Base-by-base conservation (phyloP, 768 basidiomycete genomes). In the Chalciporus pseudorubinellus region DNA sequence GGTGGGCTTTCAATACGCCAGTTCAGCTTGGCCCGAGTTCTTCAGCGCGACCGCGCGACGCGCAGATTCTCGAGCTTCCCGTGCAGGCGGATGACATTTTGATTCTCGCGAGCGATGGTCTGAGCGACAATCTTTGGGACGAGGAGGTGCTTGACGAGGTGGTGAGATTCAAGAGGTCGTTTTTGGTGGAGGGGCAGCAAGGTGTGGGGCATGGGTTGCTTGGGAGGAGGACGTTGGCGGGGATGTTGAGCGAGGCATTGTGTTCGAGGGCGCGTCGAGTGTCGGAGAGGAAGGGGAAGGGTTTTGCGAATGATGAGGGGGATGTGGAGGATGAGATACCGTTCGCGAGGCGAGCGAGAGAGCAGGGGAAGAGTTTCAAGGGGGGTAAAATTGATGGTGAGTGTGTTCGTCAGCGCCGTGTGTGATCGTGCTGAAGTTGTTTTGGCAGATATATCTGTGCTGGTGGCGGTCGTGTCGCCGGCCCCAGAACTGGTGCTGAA, bases 71-170 rank as follows among this genome's bases (percentile, higher is more conserved):
- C 58, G 81, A 81, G 1, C 72, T 92, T 0, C 87, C 86, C 20
- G 87, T 90, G 3, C 74, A 75, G 53, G 76, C 78, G 19, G 80
- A 87, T 50, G 89, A 90, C 52, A 85, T 92, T 46, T 77, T 93
- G 49, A 86, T 94, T 55, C 79, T 94, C 36, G 85, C 89, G 0
- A 82, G 79, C 18, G 92, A 94, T 59, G 91, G 91, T 2, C 72
- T 94, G 44, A 82, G 83, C 55, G 92, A 94, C 67, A 94, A 94
- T 61, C 71, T 93, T 20, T 93, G 92, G 87, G 90, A 92, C 59
- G 84, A 86, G 59, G 91, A 94, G 53, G 81, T 94, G 16, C 69
- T 93, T 14, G 92, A 94, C 53, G 92, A 92, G 65, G 84, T 90
- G 20, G 68, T 76, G 14, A 73, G 83, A 33, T 83, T 88, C 67